phyloP scores from a whole-genome alignment of 352 stramenopile species.

The Phytophthora colocasiae region DNA sequence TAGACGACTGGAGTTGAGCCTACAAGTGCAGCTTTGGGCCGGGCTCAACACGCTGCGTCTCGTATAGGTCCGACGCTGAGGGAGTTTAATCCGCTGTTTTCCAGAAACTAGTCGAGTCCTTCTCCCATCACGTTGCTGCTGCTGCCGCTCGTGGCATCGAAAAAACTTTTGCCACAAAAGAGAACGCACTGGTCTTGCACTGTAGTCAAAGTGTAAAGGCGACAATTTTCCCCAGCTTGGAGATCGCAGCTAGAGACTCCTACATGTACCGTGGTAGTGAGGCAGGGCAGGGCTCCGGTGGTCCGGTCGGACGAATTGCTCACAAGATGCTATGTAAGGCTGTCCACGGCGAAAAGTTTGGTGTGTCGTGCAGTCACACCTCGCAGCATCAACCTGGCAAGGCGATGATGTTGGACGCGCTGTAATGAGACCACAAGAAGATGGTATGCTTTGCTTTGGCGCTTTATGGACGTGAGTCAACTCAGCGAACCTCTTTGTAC shows the following conservation, averaged over 20 bases:
- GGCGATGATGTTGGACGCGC: slow-evolving; percentile 6
- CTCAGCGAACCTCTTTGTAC: slow-evolving; percentile 2
- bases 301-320: slow-evolving; percentile 18
- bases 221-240: slow-evolving; percentile 14
- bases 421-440: slow-evolving; percentile 32
- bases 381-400: slow-evolving; percentile 16
- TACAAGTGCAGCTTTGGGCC: slow-evolving; percentile 7
- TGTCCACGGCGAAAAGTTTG: slow-evolving; percentile 33
- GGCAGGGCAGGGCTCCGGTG: slow-evolving; percentile 18
- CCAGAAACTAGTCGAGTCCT: slow-evolving; percentile 30
- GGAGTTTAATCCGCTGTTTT: slow-evolving; percentile 23
- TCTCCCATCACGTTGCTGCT: slow-evolving; percentile 15
- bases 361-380: slow-evolving; percentile 14
- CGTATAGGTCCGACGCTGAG: slow-evolving; percentile 27
- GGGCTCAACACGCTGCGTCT: slow-evolving; percentile 36
- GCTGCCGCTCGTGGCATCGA: slow-evolving; percentile 20
- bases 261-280: too few relatives aligned
- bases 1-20: slow-evolving; percentile 7
- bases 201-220: slow-evolving; percentile 19
- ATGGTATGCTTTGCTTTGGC: slow-evolving; percentile 30
- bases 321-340: not conserved
- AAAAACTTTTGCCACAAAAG: slow-evolving; percentile 1
- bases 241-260: slow-evolving; percentile 10
- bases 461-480: slow-evolving; percentile 26
- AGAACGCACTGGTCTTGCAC: slow-evolving; percentile 10